Base-by-base conservation (phyloP, 2,329 filamentous ascomycete genomes). In the Raffaelea deltoideospora region DNA sequence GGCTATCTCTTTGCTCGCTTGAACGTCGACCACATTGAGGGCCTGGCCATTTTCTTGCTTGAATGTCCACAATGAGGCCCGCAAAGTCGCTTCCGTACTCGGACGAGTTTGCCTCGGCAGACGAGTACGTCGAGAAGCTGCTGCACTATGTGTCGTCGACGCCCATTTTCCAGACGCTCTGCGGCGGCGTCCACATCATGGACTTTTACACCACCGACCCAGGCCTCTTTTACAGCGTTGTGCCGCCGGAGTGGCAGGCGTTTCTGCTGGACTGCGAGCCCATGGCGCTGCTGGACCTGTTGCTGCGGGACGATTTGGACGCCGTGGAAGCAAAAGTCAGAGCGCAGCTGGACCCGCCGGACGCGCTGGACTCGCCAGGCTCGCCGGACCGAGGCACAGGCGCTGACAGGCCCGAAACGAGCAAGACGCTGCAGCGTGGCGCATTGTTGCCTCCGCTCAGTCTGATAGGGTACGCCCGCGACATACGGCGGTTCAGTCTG, bases 151-250 rank as follows among this genome's bases (percentile, higher is more conserved):
- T 77, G 2, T 76, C 76, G 6, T 76, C 74, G 3, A 82, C 80
- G 32, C 71, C 78, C 37, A 65, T 85, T 2, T 86, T 95, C 47
- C 80, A 84, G 45, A 84, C 83, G 20, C 67, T 98, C n/a, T 94
- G 86, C 52, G 90, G 90, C 37, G 87, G 88, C n/a, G 83, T 96
- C 1, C 90, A 98, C 53, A 87, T 98, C 43, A 68, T 96, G 39
- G 90, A 98, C 55, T 96, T 98, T 58, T 85, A 95, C 60, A 95
- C 86, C 3, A 73, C 75, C 30, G 73, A 85, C 33, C 83, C 85
- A 5, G 80, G 85, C 44, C 67, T 95, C 0, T 98, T 94, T 54
- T 72, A 79, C 36, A 66, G 70, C 1, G 69, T 88, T 2, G 57
- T 98, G 2, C 83, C 86, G 0, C 54, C 69, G 41, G 76, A 86